A percentile compares a stretch with the other conserved stretches of the same genome.
These are phyloP conservation scores for Mycocentrospora acerina DNA, from an alignment of 2,329 filamentous ascomycete genomes.

Conservation along the genomic window DNA sequence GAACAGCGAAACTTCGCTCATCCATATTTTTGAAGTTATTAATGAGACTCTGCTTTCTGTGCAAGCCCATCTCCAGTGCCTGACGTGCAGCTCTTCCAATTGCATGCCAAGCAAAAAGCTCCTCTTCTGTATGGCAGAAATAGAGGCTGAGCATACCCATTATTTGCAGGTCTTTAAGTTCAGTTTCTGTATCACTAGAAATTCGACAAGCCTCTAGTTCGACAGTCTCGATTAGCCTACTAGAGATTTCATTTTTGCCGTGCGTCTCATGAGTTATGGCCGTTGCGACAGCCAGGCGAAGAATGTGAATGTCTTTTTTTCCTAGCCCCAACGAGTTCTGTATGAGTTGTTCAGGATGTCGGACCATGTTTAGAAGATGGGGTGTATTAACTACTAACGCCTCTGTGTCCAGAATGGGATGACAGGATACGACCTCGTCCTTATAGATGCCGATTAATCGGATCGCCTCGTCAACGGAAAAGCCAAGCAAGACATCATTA, in stretches of 20 bases:
- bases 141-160: slow-evolving; percentile 26
- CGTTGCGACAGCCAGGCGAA: slow-evolving; percentile 18
- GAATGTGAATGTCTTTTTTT: slow-evolving; percentile 17
- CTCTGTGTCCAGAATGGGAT: slow-evolving; percentile 19
- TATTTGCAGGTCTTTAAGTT: slow-evolving; percentile 23
- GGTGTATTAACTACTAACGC: slow-evolving; percentile 8
- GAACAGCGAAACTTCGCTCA: slow-evolving; percentile 13
- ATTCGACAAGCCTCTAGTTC: slow-evolving; percentile 17
- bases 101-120: slow-evolving; percentile 21
- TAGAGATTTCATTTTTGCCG: slow-evolving; percentile 16
- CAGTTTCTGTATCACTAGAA: slow-evolving; percentile 10
- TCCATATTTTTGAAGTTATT: slow-evolving; percentile 18
- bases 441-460: slow-evolving; percentile 18
- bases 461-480: slow-evolving; percentile 11
- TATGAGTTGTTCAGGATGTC: slow-evolving; percentile 1
- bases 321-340: slow-evolving; percentile 2
- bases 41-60: slow-evolving; percentile 18
- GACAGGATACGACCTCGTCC: slow-evolving; percentile 17
- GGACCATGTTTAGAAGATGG: slow-evolving; percentile 7
- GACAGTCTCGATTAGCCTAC: slow-evolving; percentile 13
- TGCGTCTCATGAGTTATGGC: slow-evolving; percentile 16
- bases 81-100: slow-evolving; percentile 21
- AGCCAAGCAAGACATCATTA: slow-evolving; percentile 5
- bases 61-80: slow-evolving; percentile 21
- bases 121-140: slow-evolving; percentile 21